Evolutionary conservation across 1,139 yeast species (phyloP).

Genomic region (Dujonia santamariae): DNA sequence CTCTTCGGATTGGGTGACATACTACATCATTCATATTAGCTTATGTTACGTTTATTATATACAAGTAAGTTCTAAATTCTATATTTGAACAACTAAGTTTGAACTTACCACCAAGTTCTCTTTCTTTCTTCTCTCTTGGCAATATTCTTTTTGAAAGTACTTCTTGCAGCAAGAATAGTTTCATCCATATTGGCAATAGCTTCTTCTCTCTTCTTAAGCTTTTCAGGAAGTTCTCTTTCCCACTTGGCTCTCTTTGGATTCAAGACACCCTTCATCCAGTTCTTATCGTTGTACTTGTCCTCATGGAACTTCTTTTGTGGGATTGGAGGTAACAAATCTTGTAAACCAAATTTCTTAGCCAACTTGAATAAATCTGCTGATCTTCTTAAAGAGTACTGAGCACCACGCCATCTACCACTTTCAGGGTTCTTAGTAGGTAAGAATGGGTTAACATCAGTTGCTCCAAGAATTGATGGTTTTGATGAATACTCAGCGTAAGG

Average conservation of each 20-base stretch:
- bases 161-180: conserved; percentile 63
- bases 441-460: conserved; percentile 82
- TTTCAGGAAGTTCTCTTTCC: conserved; percentile 66
- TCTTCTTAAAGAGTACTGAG: conserved; percentile 77
- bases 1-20: no score
- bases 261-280: conserved; percentile 74
- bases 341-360: conserved; percentile 78
- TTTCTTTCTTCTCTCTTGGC: conserved; percentile 47
- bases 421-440: conserved; percentile 81
- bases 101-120: conserved; percentile 44
- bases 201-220: conserved; percentile 57
- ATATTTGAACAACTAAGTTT: no score
- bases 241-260: conserved; percentile 79
- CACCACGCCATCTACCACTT: conserved; percentile 72
- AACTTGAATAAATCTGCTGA: conserved; percentile 83
- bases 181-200: conserved; percentile 77
- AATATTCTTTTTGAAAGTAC: conserved; percentile 54
- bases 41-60: no score
- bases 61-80: background rate
- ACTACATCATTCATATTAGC: no score
- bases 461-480: conserved; percentile 62
- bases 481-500: conserved; percentile 68
- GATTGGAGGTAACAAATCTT: conserved; percentile 74
- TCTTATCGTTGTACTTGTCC: conserved; percentile 70
- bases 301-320: conserved; percentile 73